Conservation (phyloP, 106 monocot species). For the Iris macrosiphon region DNA sequence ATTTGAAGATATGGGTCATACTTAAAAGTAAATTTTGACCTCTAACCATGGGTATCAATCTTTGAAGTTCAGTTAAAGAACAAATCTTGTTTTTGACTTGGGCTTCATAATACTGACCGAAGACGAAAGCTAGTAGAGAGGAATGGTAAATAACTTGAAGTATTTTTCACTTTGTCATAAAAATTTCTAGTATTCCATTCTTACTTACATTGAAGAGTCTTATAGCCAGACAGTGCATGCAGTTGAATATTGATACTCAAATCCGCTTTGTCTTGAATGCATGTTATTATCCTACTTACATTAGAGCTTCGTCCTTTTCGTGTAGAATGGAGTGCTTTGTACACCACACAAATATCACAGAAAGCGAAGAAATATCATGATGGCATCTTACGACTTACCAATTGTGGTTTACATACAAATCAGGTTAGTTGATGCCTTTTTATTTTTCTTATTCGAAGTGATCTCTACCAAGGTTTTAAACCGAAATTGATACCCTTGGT, state of each 20-base stretch:
- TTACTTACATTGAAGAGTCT: neutral
- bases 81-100: no score
- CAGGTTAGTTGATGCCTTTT: slow-evolving; percentile 29
- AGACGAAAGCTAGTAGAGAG: no score
- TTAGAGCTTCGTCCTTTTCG: neutral
- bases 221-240: neutral
- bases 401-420: slow-evolving; percentile 43
- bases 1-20: no score
- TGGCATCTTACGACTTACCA: slow-evolving; percentile 43
- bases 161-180: no score
- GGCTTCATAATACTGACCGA: no score
- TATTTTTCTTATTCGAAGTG: neutral
- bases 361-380: slow-evolving; percentile 91
- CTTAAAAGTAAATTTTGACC: no score
- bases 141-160: no score
- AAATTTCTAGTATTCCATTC: no score
- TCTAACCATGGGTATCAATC: no score
- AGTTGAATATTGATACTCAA: neutral
- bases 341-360: slow-evolving; percentile 76
- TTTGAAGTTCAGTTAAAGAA: no score
- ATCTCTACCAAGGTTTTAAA: no score
- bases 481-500: no score
- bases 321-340: slow-evolving; percentile 82
- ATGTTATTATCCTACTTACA: neutral
- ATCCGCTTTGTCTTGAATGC: neutral